Evolutionary conservation across 2,329 filamentous ascomycete genomes (phyloP), one percentile per base, ranked within the genome.

Genomic region (Ascochyta clinopodiicola): DNA sequence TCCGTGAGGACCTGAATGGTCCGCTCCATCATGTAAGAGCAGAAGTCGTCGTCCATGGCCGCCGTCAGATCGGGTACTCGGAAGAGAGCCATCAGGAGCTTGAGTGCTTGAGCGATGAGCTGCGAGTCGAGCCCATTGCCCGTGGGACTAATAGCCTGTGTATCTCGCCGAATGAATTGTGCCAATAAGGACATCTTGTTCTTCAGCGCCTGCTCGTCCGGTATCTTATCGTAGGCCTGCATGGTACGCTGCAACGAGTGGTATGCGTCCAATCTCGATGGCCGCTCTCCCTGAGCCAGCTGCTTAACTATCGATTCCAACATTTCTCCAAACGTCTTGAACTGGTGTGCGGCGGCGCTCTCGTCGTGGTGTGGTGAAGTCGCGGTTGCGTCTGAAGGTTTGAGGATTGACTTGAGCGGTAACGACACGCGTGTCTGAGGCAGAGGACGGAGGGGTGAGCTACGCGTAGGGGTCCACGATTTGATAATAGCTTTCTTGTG

Each of bases 141-240:
- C 55, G 82, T 78, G 6, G 81, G 72, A 32, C 83, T 81, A 61
- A 85, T 87, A 10, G 86, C 82, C 6, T 82, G 84, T 22, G 96
- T 81, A 71, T 99, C 95, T 56, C 93, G 85, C 67, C 89, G 87
- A 51, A 98, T 91, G 70, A 92, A 96, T 56, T 92, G 88, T 62
- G 86, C 86, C 55, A 98, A 83, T 2, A 91, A 77, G 10, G 84
- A 82, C 81, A 97, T 88, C 74, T 95, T 96, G 62, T 95, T 89
- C 39, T 65, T 63, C 22, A 77, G 60, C 3, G 72, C 64, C 38
- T 73, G 63, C 9, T 66, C 60, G 42, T 75, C 73, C 0, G 92
- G 92, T 13, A 96, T 78, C 63, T 91, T 90, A 59, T 93, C 91
- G 53, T 94, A 96, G 6, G 89, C 84, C 72, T 91, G 90, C 64